Percentiles rank a stretch among this genome's conserved stretches.
phyloP scores from a whole-genome alignment of 2,329 filamentous ascomycete genomes.

The Chaetomium strumarium region DNA sequence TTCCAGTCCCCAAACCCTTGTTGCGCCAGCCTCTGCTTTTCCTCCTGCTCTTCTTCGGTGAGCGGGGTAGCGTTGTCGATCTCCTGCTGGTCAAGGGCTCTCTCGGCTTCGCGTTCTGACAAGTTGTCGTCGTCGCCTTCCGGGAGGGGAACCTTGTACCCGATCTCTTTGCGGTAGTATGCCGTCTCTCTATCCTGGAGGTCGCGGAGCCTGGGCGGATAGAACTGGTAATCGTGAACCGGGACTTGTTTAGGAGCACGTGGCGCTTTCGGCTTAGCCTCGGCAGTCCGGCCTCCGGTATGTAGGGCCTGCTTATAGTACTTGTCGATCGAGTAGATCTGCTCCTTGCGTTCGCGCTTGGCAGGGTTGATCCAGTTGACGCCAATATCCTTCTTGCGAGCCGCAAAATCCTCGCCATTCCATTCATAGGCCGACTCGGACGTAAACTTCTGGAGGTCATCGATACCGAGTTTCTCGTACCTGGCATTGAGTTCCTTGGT shows the following conservation, averaged over 20 bases:
- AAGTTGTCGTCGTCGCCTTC: constrained; percentile 82
- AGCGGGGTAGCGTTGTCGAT: constrained; percentile 88
- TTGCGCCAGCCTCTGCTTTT: constrained; percentile 75
- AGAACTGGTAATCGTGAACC: constrained; percentile 97
- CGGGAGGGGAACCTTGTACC: constrained; percentile 84
- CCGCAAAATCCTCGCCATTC: constrained; percentile 96
- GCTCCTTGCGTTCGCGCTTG: constrained; percentile 96
- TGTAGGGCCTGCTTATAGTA: constrained; percentile 89
- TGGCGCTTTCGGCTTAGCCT: constrained; percentile 92
- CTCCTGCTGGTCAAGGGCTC: constrained; percentile 79
- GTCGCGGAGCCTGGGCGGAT: constrained; percentile 74
- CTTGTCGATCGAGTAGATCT: constrained; percentile 97
- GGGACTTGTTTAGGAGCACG: constrained; percentile 86
- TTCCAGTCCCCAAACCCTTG: constrained; percentile 95
- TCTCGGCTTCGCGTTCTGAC: constrained; percentile 79
- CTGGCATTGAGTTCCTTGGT: constrained; percentile 87
- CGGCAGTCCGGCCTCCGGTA: constrained; percentile 69
- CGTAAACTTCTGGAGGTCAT: constrained; percentile 95
- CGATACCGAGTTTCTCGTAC: constrained; percentile 94
- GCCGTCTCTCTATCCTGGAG: constrained; percentile 96
- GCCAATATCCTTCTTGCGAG: constrained; percentile 84
- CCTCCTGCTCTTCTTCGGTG: constrained; percentile 81
- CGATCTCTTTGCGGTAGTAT: constrained; percentile 91
- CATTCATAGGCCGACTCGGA: constrained; percentile 98
- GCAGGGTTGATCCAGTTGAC: constrained; percentile 97